These are phyloP conservation scores for Prunus mume DNA, from an alignment of 306 rosid species.

Conservation along the genomic window DNA sequence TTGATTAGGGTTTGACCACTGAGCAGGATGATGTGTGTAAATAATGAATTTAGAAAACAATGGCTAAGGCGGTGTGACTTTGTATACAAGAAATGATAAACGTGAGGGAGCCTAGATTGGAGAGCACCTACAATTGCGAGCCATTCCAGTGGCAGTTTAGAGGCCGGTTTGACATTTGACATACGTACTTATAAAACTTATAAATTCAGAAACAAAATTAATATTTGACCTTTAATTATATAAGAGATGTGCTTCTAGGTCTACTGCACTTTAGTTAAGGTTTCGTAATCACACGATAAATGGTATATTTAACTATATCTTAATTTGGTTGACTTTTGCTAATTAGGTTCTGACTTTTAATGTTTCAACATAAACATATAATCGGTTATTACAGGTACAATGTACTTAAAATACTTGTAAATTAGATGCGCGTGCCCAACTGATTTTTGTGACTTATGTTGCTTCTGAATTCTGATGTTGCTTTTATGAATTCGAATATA, in stretches of 20 bases:
- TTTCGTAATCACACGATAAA: constrained; percentile 1
- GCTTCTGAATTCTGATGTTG: too few species aligned
- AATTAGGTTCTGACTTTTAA: not conserved
- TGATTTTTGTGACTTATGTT: not conserved
- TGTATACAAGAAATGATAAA: not conserved
- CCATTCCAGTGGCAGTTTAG: not conserved
- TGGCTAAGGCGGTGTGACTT: not conserved
- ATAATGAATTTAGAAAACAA: not conserved
- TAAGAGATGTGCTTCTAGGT: not conserved
- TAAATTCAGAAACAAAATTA: not conserved
- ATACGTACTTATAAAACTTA: not conserved
- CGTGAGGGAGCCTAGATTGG: not conserved
- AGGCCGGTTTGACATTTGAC: constrained; percentile 9
- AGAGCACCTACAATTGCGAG: not conserved
- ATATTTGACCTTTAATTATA: constrained; percentile 19
- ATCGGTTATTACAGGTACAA: not conserved
- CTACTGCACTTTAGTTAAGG: constrained; percentile 1
- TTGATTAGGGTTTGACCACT: not conserved
- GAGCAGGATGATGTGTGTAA: not conserved
- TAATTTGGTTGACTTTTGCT: not conserved
- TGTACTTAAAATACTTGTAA: not conserved
- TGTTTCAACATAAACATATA: not conserved
- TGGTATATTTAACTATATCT: not conserved
- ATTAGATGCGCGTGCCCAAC: not conserved
- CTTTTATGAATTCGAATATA: not conserved